A percentile compares a stretch with the other conserved stretches of the same genome.
Conservation (phyloP, 306 rosid genomes). For the Vigna nakashimae region DNA sequence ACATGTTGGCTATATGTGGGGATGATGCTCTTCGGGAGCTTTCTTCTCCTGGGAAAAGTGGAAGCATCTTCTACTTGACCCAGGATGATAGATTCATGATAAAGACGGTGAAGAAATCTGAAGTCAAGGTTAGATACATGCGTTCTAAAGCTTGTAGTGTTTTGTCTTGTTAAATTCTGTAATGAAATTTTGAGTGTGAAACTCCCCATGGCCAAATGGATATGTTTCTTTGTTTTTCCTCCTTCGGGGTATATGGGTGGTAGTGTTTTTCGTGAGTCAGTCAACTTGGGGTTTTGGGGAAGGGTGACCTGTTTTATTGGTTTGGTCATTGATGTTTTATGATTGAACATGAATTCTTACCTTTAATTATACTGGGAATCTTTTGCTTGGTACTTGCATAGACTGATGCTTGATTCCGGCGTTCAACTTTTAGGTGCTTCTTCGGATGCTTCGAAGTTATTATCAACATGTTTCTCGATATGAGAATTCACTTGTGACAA, state of each 20-base stretch:
- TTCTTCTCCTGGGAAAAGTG: slow-evolving; percentile 96
- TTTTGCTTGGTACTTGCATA: not conserved
- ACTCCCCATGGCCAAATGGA: slow-evolving; percentile 1
- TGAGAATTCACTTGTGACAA: slow-evolving; percentile 91
- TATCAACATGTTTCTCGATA: slow-evolving; percentile 70
- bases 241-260: not conserved
- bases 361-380: not conserved
- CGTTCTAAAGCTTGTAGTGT: slow-evolving; percentile 39
- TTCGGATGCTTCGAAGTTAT: slow-evolving; percentile 96
- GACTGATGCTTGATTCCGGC: slow-evolving; percentile 36
- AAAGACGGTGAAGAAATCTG: slow-evolving; percentile 96
- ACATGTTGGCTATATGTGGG: slow-evolving; percentile 63
- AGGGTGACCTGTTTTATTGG: not conserved
- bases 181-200: not conserved
- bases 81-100: slow-evolving; percentile 98
- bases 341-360: not conserved
- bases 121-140: slow-evolving; percentile 83
- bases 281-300: slow-evolving; percentile 4
- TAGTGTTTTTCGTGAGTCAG: not conserved
- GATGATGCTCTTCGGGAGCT: slow-evolving; percentile 59
- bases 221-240: not conserved
- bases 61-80: slow-evolving; percentile 90
- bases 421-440: slow-evolving; percentile 69
- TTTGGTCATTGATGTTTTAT: not conserved
- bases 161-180: slow-evolving; percentile 16